Percentiles rank a stretch among this genome's conserved stretches.
Evolutionary conservation across 1,139 yeast genomes (phyloP).

Genomic region (Blastobotrys buckinghamii): DNA sequence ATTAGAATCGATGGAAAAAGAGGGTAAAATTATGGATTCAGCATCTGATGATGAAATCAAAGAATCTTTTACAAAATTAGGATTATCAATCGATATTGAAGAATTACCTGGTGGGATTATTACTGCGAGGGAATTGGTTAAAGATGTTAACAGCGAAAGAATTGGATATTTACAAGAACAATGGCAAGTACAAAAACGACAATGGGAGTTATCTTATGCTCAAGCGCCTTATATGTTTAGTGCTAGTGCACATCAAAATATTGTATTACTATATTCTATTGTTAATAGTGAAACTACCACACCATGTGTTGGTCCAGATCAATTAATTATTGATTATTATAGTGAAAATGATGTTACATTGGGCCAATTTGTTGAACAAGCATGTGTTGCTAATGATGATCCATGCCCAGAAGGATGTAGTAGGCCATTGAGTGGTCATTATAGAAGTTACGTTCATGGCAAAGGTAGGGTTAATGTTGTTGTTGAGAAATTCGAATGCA

Average conservation of each 20-base stretch:
- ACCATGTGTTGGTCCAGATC: slow-evolving; percentile 88
- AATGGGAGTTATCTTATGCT: slow-evolving; percentile 57
- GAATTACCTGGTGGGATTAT: slow-evolving; percentile 25
- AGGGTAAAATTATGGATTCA: slow-evolving; percentile 24
- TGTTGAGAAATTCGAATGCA: slow-evolving; percentile 54
- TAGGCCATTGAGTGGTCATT: slow-evolving; percentile 64
- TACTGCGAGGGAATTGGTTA: slow-evolving; percentile 21
- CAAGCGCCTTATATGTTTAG: slow-evolving; percentile 49
- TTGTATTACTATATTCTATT: slow-evolving; percentile 72
- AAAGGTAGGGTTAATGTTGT: slow-evolving; percentile 73
- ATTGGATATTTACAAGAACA: slow-evolving; percentile 24
- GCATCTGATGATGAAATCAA: slow-evolving; percentile 11
- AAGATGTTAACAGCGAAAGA: slow-evolving; percentile 23
- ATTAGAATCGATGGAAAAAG: slow-evolving; percentile 36
- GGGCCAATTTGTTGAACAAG: slow-evolving; percentile 82
- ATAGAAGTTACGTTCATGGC: slow-evolving; percentile 85
- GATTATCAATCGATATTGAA: slow-evolving; percentile 14
- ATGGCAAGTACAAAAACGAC: slow-evolving; percentile 38
- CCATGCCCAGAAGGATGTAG: slow-evolving; percentile 82
- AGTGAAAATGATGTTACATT: slow-evolving; percentile 87
- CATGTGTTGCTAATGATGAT: slow-evolving; percentile 60
- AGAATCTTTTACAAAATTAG: slow-evolving; percentile 16
- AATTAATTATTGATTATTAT: slow-evolving; percentile 76
- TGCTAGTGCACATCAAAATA: slow-evolving; percentile 70
- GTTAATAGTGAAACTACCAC: slow-evolving; percentile 82